Base-by-base conservation (phyloP, 345 rosid genomes). In the Viola odorata region DNA sequence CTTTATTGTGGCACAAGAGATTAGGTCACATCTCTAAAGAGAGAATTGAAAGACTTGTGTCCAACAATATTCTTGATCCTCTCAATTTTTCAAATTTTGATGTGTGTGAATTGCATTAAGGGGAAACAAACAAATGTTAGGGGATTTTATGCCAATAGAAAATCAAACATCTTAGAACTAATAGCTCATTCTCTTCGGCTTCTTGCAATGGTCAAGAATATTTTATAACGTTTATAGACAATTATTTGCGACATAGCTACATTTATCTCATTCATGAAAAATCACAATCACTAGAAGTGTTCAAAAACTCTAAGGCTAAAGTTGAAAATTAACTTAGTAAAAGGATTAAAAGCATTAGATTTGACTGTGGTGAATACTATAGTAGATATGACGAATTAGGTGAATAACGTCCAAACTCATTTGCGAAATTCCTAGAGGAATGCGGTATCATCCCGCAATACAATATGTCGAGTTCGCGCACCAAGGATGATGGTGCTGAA, bases 281-380 rank as follows among this genome's bases (percentile, higher is more conserved):
- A 12, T 67, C 53, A 3, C 7, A 58, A n/a, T 16, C 51, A 1
- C 11, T 67, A 1, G 53, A 60, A 11, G 6, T 67, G 1, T 67
- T 67, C 42, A 53, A 60, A 9, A 0, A 14, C 0, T 67, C 6
- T 11, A 51, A 60, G 17, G 52, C 17, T 40, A 1, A 66, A 57
- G 64, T 66, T 57, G 62, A 58, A 41, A 50, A 50, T 40, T 36
- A 67, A 60, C 48, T 67, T 6, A 6, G 8, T 12, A 67, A 45
- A 7, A 60, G 11, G 12, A 52, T 67, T 9, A 67, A 53, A 16
- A 5, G 3, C 1, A 10, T 60, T 7, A 67, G 0, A 54, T 68
- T 7, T 53, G 14, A 68, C 4, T 37, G 3, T 60, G 60, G 39
- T 51, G 65, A 67, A 53, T 53, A 53, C 8, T 60, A 67, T 38